A percentile compares a stretch with the other conserved stretches of the same genome.
These are phyloP conservation scores for Suhomyces bokatorum DNA, from an alignment of 1,139 yeast genomes.

Conservation along the genomic window DNA sequence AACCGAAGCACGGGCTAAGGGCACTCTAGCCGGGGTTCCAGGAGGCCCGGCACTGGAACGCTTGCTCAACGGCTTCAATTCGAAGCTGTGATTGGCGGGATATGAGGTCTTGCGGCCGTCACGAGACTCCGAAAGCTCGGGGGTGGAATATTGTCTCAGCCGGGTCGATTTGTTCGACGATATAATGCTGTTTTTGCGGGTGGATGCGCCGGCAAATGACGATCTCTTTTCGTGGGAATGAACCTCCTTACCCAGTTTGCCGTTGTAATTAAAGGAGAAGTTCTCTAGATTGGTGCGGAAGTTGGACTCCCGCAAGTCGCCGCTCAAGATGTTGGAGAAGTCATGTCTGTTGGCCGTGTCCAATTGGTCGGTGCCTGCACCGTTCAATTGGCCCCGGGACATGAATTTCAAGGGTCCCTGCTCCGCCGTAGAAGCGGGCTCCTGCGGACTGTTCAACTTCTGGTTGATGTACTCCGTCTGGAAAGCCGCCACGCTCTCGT, in stretches of 20 bases:
- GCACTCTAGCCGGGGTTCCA: neutral
- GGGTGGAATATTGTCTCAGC: constrained; percentile 18
- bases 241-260: neutral
- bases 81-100: constrained; percentile 6
- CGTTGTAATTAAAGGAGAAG: constrained; percentile 29
- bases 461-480: constrained; percentile 27
- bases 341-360: constrained; percentile 28
- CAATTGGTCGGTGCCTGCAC: constrained; percentile 16
- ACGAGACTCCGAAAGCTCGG: constrained; percentile 17
- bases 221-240: constrained; percentile 4
- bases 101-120: constrained; percentile 12
- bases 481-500: constrained; percentile 29
- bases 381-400: neutral
- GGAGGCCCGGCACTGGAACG: constrained; percentile 5
- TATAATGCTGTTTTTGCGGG: constrained; percentile 14
- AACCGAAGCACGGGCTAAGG: neutral
- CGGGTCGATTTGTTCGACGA: constrained; percentile 17
- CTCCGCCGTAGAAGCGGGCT: neutral
- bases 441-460: constrained; percentile 12
- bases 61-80: constrained; percentile 8
- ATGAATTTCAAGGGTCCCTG: neutral
- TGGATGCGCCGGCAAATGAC: constrained; percentile 9
- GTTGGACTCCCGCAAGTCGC: constrained; percentile 30
- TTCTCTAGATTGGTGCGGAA: constrained; percentile 35
- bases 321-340: constrained; percentile 38